These are phyloP conservation scores for Phragmites australis DNA, from an alignment of 176 grass and related monocot genomes.

Conservation along the genomic window DNA sequence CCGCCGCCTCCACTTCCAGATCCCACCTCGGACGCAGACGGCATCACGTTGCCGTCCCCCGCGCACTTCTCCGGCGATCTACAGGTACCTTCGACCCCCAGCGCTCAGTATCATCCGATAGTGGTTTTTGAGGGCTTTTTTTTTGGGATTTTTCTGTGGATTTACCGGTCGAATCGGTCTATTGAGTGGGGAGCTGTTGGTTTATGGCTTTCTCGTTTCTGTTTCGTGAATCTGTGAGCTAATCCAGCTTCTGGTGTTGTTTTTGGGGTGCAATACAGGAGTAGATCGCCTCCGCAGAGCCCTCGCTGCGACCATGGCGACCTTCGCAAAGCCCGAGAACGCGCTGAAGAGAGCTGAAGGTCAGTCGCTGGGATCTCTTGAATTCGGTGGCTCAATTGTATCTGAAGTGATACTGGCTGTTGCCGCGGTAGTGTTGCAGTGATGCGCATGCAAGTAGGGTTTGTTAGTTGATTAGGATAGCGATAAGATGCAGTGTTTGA, in stretches of 20 bases:
- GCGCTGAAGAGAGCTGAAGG: constrained; percentile 93
- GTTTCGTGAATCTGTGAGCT: neutral
- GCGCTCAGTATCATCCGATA: neutral
- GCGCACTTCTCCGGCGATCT: constrained; percentile 43
- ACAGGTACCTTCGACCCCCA: constrained; percentile 26
- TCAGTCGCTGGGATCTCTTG: constrained; percentile 3
- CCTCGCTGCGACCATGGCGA: constrained; percentile 61
- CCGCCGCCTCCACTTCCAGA: constrained; percentile 12
- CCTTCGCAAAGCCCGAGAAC: constrained; percentile 93
- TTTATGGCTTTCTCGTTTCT: neutral
- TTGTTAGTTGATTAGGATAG: neutral
- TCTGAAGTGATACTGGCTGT: neutral
- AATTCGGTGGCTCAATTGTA: neutral
- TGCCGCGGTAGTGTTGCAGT: neutral
- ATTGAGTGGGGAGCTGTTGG: neutral
- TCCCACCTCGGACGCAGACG: neutral
- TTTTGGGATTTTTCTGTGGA: neutral
- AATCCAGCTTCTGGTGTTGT: neutral
- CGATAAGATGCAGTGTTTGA: neutral
- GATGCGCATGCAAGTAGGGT: neutral
- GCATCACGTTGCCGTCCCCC: neutral
- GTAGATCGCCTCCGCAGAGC: constrained; percentile 49
- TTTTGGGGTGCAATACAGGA: constrained; percentile 29
- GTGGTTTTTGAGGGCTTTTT: neutral
- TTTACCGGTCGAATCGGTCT: neutral